Base-by-base conservation (phyloP, 164 flowering plant genomes). In the Nymphaea colorata region DNA sequence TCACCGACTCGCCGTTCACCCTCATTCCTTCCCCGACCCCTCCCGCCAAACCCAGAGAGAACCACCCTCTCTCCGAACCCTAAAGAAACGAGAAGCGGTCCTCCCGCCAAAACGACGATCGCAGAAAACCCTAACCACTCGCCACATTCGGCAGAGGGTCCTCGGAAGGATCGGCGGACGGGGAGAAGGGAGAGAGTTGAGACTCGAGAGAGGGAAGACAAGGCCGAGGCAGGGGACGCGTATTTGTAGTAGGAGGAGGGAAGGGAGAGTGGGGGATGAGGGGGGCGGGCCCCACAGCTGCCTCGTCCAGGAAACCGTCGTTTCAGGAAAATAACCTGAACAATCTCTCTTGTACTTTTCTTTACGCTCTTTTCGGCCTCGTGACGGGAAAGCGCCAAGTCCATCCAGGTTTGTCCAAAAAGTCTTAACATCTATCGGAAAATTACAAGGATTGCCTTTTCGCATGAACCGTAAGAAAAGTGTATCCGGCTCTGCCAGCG, bases 1-100 rank as follows among this genome's bases (percentile, higher is more conserved):
- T 11, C 7, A 61, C 8, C 41, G 41, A 41, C 64, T 82, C 85
- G 15, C 77, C 81, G 71, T 76, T 73, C 60, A 82, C 67, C 77
- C 82, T 84, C 86, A 81, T 81, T 5, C 68, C 75, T 25, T 25
- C 36, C 36, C 36, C 36, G 36, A 25, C 36, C 36, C 36, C 36
- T 25, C 36, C 36, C 36, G 36, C 36, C 36, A 25, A 25, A 0
- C 36, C 36, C 36, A 25, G 36, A 25, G 36, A 25, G 36, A 25
- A 25, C 0, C 36, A 25, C 36, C 36, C 36, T 25, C 36, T 25
- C 36, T 25, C 72, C 16, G 59, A 55, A 55, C 10, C 10, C 10
- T 8, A 55, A 55, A 55, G 16, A 16, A 16, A 10, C 59, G 10
- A 16, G 16, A 55, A 55, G 1, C 59, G 12, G 1, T 55, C 10